Evolutionary conservation across 495 filamentous ascomycete genomes (phyloP), one percentile per base, ranked within the genome.

Genomic region (Sporormia fimetaria): DNA sequence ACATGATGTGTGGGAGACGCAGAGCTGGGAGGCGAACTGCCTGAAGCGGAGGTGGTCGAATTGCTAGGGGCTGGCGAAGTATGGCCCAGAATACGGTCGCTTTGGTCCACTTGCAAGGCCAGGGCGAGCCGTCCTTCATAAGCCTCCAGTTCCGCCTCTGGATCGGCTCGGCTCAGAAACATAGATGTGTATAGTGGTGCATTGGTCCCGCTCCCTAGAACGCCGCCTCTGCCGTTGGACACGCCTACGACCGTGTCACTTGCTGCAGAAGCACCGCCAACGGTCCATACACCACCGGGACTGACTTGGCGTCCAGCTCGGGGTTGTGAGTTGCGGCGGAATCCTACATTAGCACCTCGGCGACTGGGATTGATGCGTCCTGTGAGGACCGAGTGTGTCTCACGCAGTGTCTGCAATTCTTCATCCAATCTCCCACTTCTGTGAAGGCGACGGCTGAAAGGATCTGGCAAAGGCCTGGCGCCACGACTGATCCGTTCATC

Each of bases 31-130:
- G 28, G 34, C 20, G 21, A 26, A 16, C 15, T 20, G 18, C 7
- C 35, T 22, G 39, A 31, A 17, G 20, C 36, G 24, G 28, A 6
- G 26, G 36, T 23, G 9, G 17, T 0, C 7, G 50, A 27, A 28
- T 18, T 44, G 14, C 10, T 31, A 18, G 41, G 30, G 16, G n/a
- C n/a, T n/a, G 44, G 40, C 26, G 36, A 37, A 2, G 43, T 16
- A 15, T 44, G 14, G 37, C 63, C 65, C 29, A 87, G 65, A 6
- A 83, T 63, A 50, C 73, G 70, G 37, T 63, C 62, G 21, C 70
- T 63, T 37, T 71, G 75, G 54, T 96, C 81, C 42, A 96, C 67
- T n/a, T 82, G 78, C 12, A 94, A 68, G 3, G 90, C 90, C 24
- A 81, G 61, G 6, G 92, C 90, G 25, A 96, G 54, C 12, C 90